Percentiles rank a stretch among this genome's conserved stretches.
phyloP scores from a whole-genome alignment of 768 basidiomycete genomes.

The Lentinus tigrinus region DNA sequence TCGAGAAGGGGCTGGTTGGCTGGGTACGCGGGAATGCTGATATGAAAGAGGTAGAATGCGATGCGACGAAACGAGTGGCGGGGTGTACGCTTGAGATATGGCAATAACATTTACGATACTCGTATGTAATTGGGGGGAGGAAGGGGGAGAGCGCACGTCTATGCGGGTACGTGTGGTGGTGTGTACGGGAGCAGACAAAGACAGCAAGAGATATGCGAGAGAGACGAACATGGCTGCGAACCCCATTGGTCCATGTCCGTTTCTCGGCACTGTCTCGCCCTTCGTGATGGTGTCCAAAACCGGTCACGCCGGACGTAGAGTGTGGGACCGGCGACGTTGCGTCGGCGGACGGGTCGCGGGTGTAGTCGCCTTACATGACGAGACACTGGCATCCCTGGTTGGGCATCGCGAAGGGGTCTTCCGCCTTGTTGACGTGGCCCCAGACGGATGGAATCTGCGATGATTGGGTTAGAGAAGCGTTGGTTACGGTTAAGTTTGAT shows the following conservation, averaged over 20 bases:
- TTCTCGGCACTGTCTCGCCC: neutral
- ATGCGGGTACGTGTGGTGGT: neutral
- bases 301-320: neutral
- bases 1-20: neutral
- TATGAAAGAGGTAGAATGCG: neutral
- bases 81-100: slow-evolving; percentile 21
- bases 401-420: slow-evolving; percentile 85
- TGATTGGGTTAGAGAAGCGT: slow-evolving; percentile 15
- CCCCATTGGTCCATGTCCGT: slow-evolving; percentile 15
- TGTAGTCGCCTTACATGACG: slow-evolving; percentile 23
- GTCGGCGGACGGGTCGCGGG: neutral
- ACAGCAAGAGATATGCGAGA: neutral
- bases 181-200: neutral
- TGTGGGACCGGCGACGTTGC: neutral
- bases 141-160: neutral
- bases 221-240: slow-evolving; percentile 14
- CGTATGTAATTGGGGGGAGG: neutral
- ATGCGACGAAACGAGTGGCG: slow-evolving; percentile 15
- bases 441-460: slow-evolving; percentile 89
- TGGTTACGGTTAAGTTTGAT: neutral
- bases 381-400: slow-evolving; percentile 35
- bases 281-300: neutral
- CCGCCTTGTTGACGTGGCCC: slow-evolving; percentile 89
- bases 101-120: slow-evolving; percentile 11
- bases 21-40: neutral